phyloP scores from a whole-genome alignment of 2,329 filamentous ascomycete genomes.

The Arthroderma uncinatum region DNA sequence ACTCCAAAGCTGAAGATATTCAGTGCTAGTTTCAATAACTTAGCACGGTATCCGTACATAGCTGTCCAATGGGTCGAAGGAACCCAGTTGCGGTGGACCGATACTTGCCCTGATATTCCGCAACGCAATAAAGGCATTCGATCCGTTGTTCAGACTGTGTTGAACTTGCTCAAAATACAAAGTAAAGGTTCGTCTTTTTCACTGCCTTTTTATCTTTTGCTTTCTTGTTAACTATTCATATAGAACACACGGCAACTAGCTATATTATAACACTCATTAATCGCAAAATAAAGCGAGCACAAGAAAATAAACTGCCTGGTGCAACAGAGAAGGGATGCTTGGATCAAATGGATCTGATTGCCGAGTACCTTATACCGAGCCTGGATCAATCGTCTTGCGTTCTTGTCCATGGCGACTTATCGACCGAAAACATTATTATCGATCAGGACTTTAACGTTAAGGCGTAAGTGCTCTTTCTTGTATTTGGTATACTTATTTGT shows the following conservation, averaged over 20 bases:
- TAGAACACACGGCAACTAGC: background rate
- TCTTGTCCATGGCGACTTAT: background rate
- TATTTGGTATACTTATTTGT: background rate
- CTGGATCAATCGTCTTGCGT: background rate
- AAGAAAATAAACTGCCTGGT: background rate
- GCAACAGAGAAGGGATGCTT: background rate
- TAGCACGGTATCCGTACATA: background rate
- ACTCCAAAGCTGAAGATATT: background rate
- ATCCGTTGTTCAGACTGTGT: background rate
- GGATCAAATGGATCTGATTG: background rate
- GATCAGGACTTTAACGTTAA: background rate
- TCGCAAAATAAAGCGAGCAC: background rate
- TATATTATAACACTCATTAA: background rate
- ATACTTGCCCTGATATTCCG: background rate
- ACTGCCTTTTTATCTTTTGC: background rate
- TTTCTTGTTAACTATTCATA: background rate
- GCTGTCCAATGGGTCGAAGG: background rate
- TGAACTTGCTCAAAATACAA: background rate
- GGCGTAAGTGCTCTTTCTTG: background rate
- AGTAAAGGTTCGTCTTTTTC: background rate
- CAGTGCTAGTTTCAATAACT: background rate
- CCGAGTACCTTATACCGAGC: background rate
- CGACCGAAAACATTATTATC: background rate
- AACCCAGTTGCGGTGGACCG: background rate
- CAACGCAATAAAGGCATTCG: background rate